Evolutionary conservation across 352 stramenopile species (phyloP).

Genomic region (Globisporangium cylindrosporum): DNA sequence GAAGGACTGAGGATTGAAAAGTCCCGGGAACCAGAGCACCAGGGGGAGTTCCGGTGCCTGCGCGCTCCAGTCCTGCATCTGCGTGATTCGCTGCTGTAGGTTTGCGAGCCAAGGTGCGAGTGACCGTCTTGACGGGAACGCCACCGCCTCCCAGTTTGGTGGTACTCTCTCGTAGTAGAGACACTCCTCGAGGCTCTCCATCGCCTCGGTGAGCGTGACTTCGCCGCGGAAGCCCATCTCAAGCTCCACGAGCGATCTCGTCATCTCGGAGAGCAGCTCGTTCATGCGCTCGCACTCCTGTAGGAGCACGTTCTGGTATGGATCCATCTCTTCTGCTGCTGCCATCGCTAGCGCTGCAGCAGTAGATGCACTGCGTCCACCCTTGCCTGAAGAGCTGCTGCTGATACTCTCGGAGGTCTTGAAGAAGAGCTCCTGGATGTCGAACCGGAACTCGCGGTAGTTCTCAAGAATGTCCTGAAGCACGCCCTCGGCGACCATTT

Average conservation of each 20-base stretch:
- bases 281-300: slow-evolving; percentile 92
- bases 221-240: slow-evolving; percentile 89
- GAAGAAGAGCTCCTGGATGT: slow-evolving; percentile 78
- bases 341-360: slow-evolving; percentile 21
- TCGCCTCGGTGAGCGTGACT: slow-evolving; percentile 82
- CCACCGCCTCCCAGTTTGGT: slow-evolving; percentile 62
- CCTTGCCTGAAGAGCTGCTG: slow-evolving; percentile 14
- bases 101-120: slow-evolving; percentile 84
- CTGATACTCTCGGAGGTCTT: slow-evolving; percentile 36
- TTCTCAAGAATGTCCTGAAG: slow-evolving; percentile 90
- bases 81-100: slow-evolving; percentile 78
- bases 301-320: slow-evolving; percentile 88
- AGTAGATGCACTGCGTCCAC: slow-evolving; percentile 36
- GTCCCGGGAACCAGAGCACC: slow-evolving; percentile 78
- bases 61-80: slow-evolving; percentile 86
- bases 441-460: slow-evolving; percentile 85
- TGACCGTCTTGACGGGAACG: slow-evolving; percentile 76
- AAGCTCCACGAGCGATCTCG: slow-evolving; percentile 70
- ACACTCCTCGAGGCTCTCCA: slow-evolving; percentile 81
- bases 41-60: slow-evolving; percentile 74
- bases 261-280: slow-evolving; percentile 71
- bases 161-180: slow-evolving; percentile 81
- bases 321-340: slow-evolving; percentile 77
- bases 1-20: slow-evolving; percentile 87
- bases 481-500: slow-evolving; percentile 82